A percentile compares a stretch with the other conserved stretches of the same genome.
phyloP scores from a whole-genome alignment of 2,329 filamentous ascomycete species.

The Leptoxyphium fumago region DNA sequence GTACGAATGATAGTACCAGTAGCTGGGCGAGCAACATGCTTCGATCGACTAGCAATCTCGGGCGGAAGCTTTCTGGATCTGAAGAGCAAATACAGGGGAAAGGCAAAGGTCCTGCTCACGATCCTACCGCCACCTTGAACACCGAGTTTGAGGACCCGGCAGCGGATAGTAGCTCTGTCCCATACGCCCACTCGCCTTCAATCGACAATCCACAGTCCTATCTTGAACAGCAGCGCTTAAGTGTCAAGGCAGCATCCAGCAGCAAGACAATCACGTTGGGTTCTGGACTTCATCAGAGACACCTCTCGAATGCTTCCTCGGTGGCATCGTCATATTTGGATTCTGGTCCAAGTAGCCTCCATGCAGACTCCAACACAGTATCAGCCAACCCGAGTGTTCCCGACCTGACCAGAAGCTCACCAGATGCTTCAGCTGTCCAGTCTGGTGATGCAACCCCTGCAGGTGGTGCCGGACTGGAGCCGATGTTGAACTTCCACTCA shows the following conservation, averaged over 20 bases:
- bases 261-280: constrained; percentile 2
- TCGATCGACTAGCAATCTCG: constrained; percentile 37
- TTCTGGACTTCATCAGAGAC: constrained; percentile 40
- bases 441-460: constrained; percentile 30
- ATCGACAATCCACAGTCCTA: constrained; percentile 28
- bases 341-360: constrained; percentile 35
- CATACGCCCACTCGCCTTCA: constrained; percentile 3
- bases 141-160: constrained; percentile 13
- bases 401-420: constrained; percentile 23
- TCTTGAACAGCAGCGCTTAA: constrained; percentile 28
- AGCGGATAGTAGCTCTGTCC: constrained; percentile 11
- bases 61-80: constrained; percentile 23
- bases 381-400: constrained; percentile 40
- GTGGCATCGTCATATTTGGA: constrained; percentile 63
- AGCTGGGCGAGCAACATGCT: constrained; percentile 19
- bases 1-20: constrained; percentile 20
- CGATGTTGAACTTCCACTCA: constrained; percentile 85
- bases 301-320: constrained; percentile 79
- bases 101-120: constrained; percentile 32
- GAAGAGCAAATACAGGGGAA: constrained; percentile 24
- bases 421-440: constrained; percentile 20
- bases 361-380: constrained; percentile 13
- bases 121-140: constrained; percentile 28
- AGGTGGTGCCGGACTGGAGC: constrained; percentile 45
- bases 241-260: constrained; percentile 16